phyloP scores from a whole-genome alignment of 352 stramenopile genomes.

The Phytophthora sp. region DNA sequence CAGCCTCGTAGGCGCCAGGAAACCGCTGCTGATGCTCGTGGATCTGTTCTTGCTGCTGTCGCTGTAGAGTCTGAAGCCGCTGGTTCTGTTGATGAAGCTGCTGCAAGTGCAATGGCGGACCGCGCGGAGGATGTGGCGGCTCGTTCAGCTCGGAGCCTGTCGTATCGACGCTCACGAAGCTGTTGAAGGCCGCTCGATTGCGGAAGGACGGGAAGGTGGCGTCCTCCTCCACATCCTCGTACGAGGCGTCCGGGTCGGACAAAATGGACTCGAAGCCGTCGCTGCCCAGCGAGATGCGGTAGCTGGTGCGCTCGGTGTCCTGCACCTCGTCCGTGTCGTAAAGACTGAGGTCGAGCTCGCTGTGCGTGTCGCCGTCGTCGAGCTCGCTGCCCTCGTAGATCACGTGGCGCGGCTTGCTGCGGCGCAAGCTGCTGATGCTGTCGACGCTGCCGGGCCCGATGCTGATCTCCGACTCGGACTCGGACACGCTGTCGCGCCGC shows the following conservation, averaged over 20 bases:
- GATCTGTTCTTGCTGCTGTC: conserved; percentile 30
- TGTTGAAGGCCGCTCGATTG: conserved; percentile 27
- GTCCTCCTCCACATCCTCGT: conserved; percentile 24
- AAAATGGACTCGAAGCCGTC: conserved; percentile 38
- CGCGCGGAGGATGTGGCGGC: background rate
- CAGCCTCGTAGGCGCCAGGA: conserved; percentile 23
- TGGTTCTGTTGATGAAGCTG: conserved; percentile 32
- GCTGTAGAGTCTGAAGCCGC: conserved; percentile 22
- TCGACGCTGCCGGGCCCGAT: conserved; percentile 28
- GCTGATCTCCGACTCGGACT: conserved; percentile 32
- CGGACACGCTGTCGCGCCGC: conserved; percentile 17
- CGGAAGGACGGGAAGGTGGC: conserved; percentile 11
- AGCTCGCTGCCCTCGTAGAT: conserved; percentile 34
- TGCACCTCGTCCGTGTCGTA: conserved; percentile 64
- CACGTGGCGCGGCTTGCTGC: conserved; percentile 25
- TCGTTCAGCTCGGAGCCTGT: conserved; percentile 23
- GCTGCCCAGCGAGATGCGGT: conserved; percentile 35
- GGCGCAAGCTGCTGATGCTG: conserved; percentile 16
- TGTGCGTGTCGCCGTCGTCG: conserved; percentile 46
- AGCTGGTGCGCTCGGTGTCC: conserved; percentile 18
- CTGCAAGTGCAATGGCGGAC: conserved; percentile 15
- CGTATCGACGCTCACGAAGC: conserved; percentile 38
- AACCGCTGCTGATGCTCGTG: conserved; percentile 31
- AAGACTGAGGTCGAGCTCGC: conserved; percentile 65
- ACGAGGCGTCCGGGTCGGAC: conserved; percentile 4